Evolutionary conservation across 1,139 yeast genomes (phyloP).

Genomic region (Hemisphaericaspora lyxosophila): DNA sequence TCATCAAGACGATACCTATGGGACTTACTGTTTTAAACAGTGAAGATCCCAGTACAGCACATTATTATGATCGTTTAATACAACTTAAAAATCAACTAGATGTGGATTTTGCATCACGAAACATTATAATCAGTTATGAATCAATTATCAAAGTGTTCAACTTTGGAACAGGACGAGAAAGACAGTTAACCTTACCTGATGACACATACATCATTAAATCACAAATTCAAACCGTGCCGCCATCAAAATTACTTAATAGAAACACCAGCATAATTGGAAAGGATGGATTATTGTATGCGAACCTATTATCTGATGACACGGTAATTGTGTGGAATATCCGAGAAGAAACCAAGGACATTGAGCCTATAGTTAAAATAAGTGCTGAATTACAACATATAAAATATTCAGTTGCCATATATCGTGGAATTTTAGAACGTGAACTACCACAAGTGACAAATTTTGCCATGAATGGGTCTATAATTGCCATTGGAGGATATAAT

Average conservation of each 20-base stretch:
- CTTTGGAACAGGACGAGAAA: conserved; percentile 13
- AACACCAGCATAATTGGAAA: conserved; percentile 29
- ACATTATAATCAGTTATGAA: conserved; percentile 32
- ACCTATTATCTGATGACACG: conserved; percentile 33
- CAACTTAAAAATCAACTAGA: conserved; percentile 20
- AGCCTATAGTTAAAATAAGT: conserved; percentile 20
- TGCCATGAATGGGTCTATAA: conserved; percentile 43
- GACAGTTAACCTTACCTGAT: conserved; percentile 16
- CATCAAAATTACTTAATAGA: conserved; percentile 11
- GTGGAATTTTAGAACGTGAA: conserved; percentile 7
- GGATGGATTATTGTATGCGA: conserved; percentile 41
- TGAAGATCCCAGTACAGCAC: conserved; percentile 3
- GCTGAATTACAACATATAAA: conserved; percentile 21
- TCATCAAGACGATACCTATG: conserved; percentile 10
- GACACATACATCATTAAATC: conserved; percentile 20
- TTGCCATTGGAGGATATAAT: conserved; percentile 61
- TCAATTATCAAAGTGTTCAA: conserved; percentile 27
- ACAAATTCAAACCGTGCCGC: conserved; percentile 17
- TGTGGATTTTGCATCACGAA: conserved; percentile 57
- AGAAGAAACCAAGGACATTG: conserved; percentile 21
- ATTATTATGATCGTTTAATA: conserved; percentile 8
- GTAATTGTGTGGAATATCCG: conserved; percentile 45
- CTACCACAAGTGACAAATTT: conserved; percentile 24
- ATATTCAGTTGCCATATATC: conserved; percentile 16
- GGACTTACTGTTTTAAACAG: conserved; percentile 11